Base-by-base conservation (phyloP, 2,329 filamentous ascomycete species). In the Fusarium sp. region DNA sequence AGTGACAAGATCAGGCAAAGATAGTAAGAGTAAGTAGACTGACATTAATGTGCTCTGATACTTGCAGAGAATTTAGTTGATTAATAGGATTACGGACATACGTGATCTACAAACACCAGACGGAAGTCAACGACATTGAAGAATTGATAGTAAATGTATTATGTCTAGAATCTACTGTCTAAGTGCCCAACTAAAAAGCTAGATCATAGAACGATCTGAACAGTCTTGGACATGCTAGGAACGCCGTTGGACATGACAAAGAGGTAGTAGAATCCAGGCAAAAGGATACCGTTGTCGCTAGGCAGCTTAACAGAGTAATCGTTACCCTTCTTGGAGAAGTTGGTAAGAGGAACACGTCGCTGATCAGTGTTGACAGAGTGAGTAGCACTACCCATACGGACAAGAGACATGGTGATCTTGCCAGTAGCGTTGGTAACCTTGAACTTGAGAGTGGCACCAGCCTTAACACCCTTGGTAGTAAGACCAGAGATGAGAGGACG, bases 281-380 rank as follows among this genome's bases (percentile, higher is more conserved):
- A 65, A 8, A 83, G 71, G 24, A 88, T 77, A 6, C 86, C 86
- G 1, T 82, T 64, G 63, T 88, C 86, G 5, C 68, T 66, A 0
- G 86, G 85, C 7, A 87, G 75, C 2, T 73, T 75, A 6, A 85
- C 74, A 0, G 63, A 79, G 62, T 84, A 86, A 3, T 43, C 18
- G 6, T 46, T 66, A 62, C 76, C 76, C 32, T 69, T 70, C 7
- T 65, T 60, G 15, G 57, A 55, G 6, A 72, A 71, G 8, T 78
- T 64, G 6, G 74, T 78, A 24, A 87, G 75, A 16, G 84, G 79
- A 49, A 89, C 80, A 11, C 87, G 82, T 24, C 87, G 77, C 78
- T 89, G 86, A 74, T 90, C 87, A 0, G 84, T 89, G 70, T 90
- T 86, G 49, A 88, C 82, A 3, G 85, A 83, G 73, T 89, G 87